Base-by-base conservation (phyloP, 805 yeast genomes). In the Schwanniomyces sp. region DNA sequence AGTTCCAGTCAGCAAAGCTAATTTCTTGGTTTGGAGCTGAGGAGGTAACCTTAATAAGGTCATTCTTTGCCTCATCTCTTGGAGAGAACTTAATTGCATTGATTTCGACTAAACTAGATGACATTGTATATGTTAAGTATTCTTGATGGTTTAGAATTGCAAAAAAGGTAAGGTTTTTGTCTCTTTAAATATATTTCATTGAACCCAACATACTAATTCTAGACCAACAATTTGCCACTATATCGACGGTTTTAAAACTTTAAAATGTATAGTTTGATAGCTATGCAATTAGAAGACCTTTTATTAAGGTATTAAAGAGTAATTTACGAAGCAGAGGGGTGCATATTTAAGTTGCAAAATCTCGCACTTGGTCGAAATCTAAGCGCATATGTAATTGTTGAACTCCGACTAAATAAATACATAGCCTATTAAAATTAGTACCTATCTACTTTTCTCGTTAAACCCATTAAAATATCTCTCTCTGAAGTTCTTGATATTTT, bases 401-500 rank as follows among this genome's bases (percentile, higher is more conserved):
- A 24, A 37, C 12, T 21, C 21, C 12, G n/a, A 34, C 38, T 9
- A 34, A 14, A 34, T 21, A 34, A 21, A 37, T 9, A 18, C 6
- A 37, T 24, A 18, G 12, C 14, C 25, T 37, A 21, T 37, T 36
- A n/a, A 18, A 24, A 36, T 25, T 17, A 29, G 34, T 17, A 36
- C 18, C 38, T 51, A 62, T 41, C 56, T 57, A 53, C 74, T 69
- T 37, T 58, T 61, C 47, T 63, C 69, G 52, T 69, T 78, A 61
- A 88, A 88, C 30, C 90, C 85, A 32, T 75, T 70, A 60, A 89
- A 88, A 61, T 90, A 91, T 52, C 91, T 75, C 29, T 85, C 87
- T 59, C 96, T 78, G 60, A 90, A 90, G 51, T 69, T 63, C 40
- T 62, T 67, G 25, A 85, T 84, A 49, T 79, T 76, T 11, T 66